A percentile compares a stretch with the other conserved stretches of the same genome.
These are phyloP conservation scores for Strobilomyces echinocephalus DNA, from an alignment of 768 basidiomycete species.

Conservation along the genomic window DNA sequence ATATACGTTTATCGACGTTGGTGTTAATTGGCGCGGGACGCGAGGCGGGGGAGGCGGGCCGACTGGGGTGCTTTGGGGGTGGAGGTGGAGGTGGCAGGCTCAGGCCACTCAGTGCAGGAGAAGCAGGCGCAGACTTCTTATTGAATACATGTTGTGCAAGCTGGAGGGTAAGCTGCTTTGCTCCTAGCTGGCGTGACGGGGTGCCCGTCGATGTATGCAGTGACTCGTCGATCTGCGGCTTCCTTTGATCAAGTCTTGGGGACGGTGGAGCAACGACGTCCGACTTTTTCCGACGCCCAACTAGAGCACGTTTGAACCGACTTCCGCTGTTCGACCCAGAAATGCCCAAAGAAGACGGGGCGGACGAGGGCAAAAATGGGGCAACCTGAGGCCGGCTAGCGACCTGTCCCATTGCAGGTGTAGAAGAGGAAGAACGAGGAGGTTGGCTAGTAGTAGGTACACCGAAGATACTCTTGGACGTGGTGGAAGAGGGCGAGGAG, in stretches of 20 bases:
- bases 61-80: conserved; percentile 35
- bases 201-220: conserved; percentile 7
- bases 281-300: conserved; percentile 32
- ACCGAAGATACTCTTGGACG: conserved; percentile 31
- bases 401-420: conserved; percentile 32
- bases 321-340: conserved; percentile 22
- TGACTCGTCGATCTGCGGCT: conserved; percentile 18
- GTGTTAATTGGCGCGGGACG: conserved; percentile 21
- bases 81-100: conserved; percentile 32
- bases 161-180: conserved; percentile 36
- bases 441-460: conserved; percentile 22
- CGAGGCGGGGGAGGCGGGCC: conserved; percentile 17
- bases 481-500: conserved; percentile 33
- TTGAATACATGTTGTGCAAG: conserved; percentile 47
- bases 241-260: conserved; percentile 19
- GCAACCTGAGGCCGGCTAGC: conserved; percentile 30
- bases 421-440: conserved; percentile 24
- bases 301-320: conserved; percentile 30
- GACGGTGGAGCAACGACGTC: conserved; percentile 19
- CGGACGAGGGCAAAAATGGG: conserved; percentile 26
- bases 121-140: conserved; percentile 32
- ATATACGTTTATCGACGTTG: conserved; percentile 38
- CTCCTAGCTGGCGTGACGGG: conserved; percentile 24
- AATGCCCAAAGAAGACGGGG: conserved; percentile 20
- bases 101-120: conserved; percentile 30